Evolutionary conservation across 352 stramenopile genomes (phyloP).

Genomic region (Blastocystis sp.): DNA sequence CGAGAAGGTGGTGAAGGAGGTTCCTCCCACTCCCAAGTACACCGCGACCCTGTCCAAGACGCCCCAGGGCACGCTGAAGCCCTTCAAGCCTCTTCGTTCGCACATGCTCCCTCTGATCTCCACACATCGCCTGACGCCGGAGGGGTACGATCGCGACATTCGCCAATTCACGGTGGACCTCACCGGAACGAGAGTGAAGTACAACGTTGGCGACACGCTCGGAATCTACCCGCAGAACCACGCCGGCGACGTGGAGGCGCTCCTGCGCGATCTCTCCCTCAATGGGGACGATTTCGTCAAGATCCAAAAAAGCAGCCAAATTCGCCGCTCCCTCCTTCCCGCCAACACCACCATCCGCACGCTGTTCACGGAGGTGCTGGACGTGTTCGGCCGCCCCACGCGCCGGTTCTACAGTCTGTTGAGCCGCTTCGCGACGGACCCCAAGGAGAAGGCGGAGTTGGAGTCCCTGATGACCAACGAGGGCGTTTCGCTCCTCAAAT

Average conservation of each 20-base stretch:
- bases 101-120: conserved; percentile 77
- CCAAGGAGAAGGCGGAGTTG: conserved; percentile 74
- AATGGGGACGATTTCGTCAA: conserved; percentile 77
- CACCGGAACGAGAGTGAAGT: conserved; percentile 78
- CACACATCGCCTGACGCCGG: conserved; percentile 79
- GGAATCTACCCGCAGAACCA: conserved; percentile 82
- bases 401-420: conserved; percentile 82
- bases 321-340: conserved; percentile 67
- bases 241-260: conserved; percentile 77
- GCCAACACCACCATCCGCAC: conserved; percentile 80
- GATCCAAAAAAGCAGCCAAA: conserved; percentile 75
- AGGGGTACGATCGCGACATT: conserved; percentile 81
- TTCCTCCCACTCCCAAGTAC: conserved; percentile 74
- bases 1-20: conserved; percentile 46
- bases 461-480: conserved; percentile 48
- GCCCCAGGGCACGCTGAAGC: conserved; percentile 32
- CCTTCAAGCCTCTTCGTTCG: conserved; percentile 72
- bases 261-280: conserved; percentile 77
- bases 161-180: conserved; percentile 84
- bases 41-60: conserved; percentile 73
- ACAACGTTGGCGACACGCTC: conserved; percentile 80
- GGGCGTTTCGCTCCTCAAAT: conserved; percentile 13
- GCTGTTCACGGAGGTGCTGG: conserved; percentile 79
- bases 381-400: conserved; percentile 79
- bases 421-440: conserved; percentile 74